Percentiles rank a stretch among this genome's conserved stretches.
phyloP scores from a whole-genome alignment of 257 asterid genomes.

The Solanum ahanhuiri region DNA sequence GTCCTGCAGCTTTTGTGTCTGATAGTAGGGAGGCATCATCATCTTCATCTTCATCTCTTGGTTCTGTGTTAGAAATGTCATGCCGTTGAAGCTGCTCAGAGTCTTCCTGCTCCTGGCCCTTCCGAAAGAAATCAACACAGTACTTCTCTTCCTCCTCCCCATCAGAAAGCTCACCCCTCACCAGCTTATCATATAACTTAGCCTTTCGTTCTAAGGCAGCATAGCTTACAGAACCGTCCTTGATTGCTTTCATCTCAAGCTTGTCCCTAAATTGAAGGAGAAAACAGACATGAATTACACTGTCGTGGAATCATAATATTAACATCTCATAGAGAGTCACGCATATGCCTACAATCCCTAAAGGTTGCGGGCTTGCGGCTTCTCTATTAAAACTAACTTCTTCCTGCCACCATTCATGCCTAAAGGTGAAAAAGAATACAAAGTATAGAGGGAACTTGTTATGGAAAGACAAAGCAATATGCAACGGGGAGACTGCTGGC shows the following conservation, averaged over 20 bases:
- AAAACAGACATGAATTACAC: background rate
- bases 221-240: slow-evolving; percentile 84
- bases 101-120: slow-evolving; percentile 45
- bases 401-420: background rate
- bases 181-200: slow-evolving; percentile 65
- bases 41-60: slow-evolving; percentile 28
- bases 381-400: background rate
- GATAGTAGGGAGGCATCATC: slow-evolving; percentile 28
- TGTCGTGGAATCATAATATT: background rate
- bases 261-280: slow-evolving; percentile 55
- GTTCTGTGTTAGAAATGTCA: slow-evolving; percentile 17
- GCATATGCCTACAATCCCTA: too few species aligned
- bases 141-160: slow-evolving; percentile 91
- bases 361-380: background rate
- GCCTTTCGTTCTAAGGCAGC: slow-evolving; percentile 92
- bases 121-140: slow-evolving; percentile 88
- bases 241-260: slow-evolving; percentile 83
- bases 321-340: background rate
- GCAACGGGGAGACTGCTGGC: background rate
- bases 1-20: slow-evolving; percentile 42
- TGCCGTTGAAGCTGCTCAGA: slow-evolving; percentile 19
- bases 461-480: background rate
- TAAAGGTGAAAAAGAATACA: background rate
- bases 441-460: background rate
- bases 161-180: slow-evolving; percentile 79